phyloP scores from a whole-genome alignment of 805 yeast genomes.

The Candida jianshihensis region DNA sequence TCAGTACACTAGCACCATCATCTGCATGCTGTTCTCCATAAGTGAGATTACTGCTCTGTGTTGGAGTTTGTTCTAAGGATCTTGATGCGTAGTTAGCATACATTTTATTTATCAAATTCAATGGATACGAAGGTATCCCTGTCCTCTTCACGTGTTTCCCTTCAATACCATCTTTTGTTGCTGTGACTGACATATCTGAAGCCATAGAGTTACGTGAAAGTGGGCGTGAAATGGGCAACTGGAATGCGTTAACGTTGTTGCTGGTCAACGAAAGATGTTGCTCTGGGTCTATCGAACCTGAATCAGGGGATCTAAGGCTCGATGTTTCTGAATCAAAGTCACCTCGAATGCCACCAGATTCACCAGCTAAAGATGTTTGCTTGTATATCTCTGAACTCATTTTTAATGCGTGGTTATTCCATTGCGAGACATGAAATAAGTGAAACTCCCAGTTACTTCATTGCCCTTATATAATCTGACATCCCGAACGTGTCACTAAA shows the following conservation, averaged over 20 bases:
- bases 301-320: not conserved
- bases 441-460: not conserved
- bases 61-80: not conserved
- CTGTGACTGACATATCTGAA: slow-evolving; percentile 65
- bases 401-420: too few species aligned
- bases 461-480: not conserved
- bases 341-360: too few species aligned
- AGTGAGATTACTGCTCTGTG: not conserved
- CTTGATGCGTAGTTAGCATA: slow-evolving; percentile 17
- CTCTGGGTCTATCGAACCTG: not conserved
- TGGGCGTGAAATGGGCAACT: slow-evolving; percentile 40
- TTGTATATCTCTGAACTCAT: too few species aligned
- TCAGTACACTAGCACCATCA: slow-evolving; percentile 17
- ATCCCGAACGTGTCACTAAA: not conserved
- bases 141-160: slow-evolving; percentile 48
- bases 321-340: too few species aligned
- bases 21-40: slow-evolving; percentile 6
- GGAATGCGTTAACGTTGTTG: not conserved
- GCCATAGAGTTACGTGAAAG: slow-evolving; percentile 55
- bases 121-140: slow-evolving; percentile 33
- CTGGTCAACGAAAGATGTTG: not conserved
- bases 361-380: too few species aligned
- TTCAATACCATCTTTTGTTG: slow-evolving; percentile 69
- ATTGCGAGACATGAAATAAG: too few species aligned
- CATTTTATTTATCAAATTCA: slow-evolving; percentile 31